Conservation (phyloP, 106 monocot genomes). For the Iris macrosiphon region DNA sequence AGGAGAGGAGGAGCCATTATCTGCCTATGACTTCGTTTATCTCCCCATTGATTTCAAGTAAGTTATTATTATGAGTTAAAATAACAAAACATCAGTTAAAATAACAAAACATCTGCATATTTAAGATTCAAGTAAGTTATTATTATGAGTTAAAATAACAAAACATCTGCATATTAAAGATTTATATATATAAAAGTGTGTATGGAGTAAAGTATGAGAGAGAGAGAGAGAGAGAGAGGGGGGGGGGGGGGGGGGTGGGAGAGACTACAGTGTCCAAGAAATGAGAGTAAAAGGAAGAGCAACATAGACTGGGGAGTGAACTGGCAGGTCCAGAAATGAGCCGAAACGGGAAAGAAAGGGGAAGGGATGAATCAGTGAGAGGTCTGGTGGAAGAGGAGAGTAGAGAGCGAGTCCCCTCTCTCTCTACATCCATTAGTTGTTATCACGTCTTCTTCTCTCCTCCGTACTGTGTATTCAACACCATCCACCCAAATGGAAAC, state of each 20-base stretch:
- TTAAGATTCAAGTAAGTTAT: too few species aligned
- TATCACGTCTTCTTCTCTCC: not conserved
- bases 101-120: too few species aligned
- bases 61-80: slow-evolving; percentile 8
- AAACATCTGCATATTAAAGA: too few species aligned
- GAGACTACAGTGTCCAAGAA: not conserved
- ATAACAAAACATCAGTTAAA: not conserved
- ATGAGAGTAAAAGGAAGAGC: slow-evolving; percentile 15
- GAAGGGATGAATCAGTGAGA: too few species aligned
- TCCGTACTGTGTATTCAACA: not conserved
- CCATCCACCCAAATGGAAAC: slow-evolving; percentile 1
- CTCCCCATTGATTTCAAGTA: slow-evolving; percentile 99
- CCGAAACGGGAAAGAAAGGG: slow-evolving; percentile 3
- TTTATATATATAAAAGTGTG: too few species aligned
- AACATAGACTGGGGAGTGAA: slow-evolving; percentile 1
- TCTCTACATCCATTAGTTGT: not conserved
- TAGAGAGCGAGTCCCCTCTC: too few species aligned
- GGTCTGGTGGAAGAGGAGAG: not conserved
- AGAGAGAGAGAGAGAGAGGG: too few species aligned
- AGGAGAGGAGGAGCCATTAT: slow-evolving; percentile 31
- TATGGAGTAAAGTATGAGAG: too few species aligned
- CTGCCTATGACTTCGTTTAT: slow-evolving; percentile 95
- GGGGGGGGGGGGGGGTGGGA: too few species aligned
- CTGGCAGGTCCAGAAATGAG: slow-evolving; percentile 4
- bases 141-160: too few species aligned